Evolutionary conservation across 768 basidiomycete species (phyloP).

Genomic region (Peribolospora kevripleyi): DNA sequence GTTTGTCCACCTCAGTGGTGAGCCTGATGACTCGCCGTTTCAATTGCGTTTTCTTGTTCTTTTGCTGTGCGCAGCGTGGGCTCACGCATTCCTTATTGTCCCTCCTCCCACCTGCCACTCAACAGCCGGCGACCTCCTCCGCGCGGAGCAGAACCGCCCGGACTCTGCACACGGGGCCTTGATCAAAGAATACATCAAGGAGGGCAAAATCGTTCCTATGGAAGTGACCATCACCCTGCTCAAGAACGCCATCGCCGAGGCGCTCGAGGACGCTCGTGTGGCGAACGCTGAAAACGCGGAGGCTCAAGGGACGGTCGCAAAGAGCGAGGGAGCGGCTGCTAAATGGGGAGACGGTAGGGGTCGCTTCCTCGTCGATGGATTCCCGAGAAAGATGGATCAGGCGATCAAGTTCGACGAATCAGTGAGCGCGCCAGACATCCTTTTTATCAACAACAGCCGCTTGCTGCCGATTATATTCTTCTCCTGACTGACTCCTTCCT

Average conservation of each 20-base stretch:
- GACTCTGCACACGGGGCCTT: conserved; percentile 55
- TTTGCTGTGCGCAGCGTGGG: neutral
- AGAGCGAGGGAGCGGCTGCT: no score
- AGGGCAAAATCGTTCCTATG: conserved; percentile 86
- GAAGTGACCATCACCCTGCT: conserved; percentile 88
- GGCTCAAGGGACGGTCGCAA: no score
- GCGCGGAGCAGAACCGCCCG: conserved; percentile 71
- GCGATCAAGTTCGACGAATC: conserved; percentile 68
- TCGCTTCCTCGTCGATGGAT: conserved; percentile 86
- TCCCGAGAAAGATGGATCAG: conserved; percentile 98
- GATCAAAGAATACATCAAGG: conserved; percentile 67
- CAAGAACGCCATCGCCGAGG: conserved; percentile 63
- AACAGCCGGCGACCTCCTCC: conserved; percentile 83
- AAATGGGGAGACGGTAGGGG: conserved; percentile 40
- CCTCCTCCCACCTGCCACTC: neutral
- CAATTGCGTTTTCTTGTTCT: neutral
- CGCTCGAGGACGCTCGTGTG: conserved; percentile 25
- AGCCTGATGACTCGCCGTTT: conserved; percentile 9
- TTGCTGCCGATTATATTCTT: neutral
- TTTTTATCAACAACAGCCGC: neutral
- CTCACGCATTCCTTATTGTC: conserved; percentile 2
- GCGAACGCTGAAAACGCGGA: conserved; percentile 15
- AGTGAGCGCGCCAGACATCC: conserved; percentile 24
- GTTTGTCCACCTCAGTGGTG: conserved; percentile 85
- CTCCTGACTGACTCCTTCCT: neutral